A percentile compares a stretch with the other conserved stretches of the same genome.
These are phyloP conservation scores for Penicillium longicatenatum DNA, from an alignment of 495 filamentous ascomycete species.

Conservation along the genomic window DNA sequence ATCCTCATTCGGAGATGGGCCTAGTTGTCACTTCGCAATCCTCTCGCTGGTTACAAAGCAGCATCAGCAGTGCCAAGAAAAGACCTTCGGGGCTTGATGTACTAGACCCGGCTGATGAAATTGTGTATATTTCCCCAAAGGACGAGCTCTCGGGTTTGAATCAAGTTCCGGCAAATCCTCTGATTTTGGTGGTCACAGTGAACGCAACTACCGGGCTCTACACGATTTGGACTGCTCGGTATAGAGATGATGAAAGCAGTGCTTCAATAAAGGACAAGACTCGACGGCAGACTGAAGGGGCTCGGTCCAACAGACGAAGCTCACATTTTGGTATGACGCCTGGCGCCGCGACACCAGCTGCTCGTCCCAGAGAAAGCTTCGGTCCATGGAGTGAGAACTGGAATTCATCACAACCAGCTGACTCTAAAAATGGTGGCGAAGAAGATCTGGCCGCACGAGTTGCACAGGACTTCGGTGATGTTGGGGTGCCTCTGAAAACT, in stretches of 20 bases:
- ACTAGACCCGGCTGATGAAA: conserved; percentile 71
- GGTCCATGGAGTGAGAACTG: conserved; percentile 44
- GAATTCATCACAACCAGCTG: conserved; percentile 34
- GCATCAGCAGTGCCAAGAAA: conserved; percentile 26
- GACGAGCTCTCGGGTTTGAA: conserved; percentile 50
- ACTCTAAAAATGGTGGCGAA: conserved; percentile 43
- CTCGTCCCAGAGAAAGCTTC: conserved; percentile 60
- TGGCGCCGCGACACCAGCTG: conserved; percentile 77
- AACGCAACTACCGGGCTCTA: conserved; percentile 72
- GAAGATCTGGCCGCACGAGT: conserved; percentile 71
- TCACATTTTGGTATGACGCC: conserved; percentile 81
- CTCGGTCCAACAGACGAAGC: conserved; percentile 73
- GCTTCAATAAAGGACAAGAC: conserved; percentile 52
- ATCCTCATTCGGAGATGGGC: conserved; percentile 86
- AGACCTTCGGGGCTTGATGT: conserved; percentile 44
- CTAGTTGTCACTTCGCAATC: conserved; percentile 65
- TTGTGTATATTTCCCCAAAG: conserved; percentile 71
- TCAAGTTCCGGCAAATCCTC: conserved; percentile 32
- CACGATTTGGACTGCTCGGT: conserved; percentile 76
- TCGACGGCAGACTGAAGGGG: conserved; percentile 52
- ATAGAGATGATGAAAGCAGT: conserved; percentile 59
- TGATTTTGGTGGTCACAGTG: conserved; percentile 79
- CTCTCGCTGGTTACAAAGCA: conserved; percentile 36
- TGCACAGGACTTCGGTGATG: conserved; percentile 73
- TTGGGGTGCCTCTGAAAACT: conserved; percentile 66